Base-by-base conservation (phyloP, 116 monocot genomes). In the Trichopus zeylanicus region DNA sequence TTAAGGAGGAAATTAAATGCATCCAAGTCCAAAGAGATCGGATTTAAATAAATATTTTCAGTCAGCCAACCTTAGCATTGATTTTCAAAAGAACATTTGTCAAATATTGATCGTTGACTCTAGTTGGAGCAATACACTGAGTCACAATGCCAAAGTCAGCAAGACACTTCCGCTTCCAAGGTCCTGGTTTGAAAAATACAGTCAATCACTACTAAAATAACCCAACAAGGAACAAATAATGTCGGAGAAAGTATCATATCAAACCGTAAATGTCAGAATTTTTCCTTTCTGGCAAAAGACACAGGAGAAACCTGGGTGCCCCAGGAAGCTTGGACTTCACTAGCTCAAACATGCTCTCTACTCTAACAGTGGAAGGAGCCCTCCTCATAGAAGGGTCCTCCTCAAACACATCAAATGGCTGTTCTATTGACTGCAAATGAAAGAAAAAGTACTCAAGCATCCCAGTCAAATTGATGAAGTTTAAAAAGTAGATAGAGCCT, bases 41-140 rank as follows among this genome's bases (percentile, higher is more conserved):
- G 8, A 33, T 8, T 33, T 8, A 33, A 33, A 33, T 8, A 33
- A 33, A 5, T 33, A 8, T 5, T 33, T 4, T 33, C 32, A 33
- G 4, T 33, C 8, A 33, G 8, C 32, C 30, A 24, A 85, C 98
- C 80, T 99, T 99, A 2, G 88, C 88, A 75, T 99, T 99, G 35
- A 99, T 88, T 60, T 99, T 99, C 11, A 99, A 62, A 0, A 73
- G 61, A 30, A 95, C 68, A 73, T 95, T 95, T 9, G 90, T 86
- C 2, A 95, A n/a, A 52, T 95, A 95, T 38, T 95, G 95, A 19
- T 95, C 95, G 71, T 84, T 95, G 9, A 95, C 87, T 71, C 62
- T 83, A 0, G 48, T 66, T 18, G 95, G 95, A 0, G 81, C 90
- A 7, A 95, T 80, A 57, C 95, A 95, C 33, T 95, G 95, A 2